Evolutionary conservation across 2,329 filamentous ascomycete species (phyloP), one percentile per base, ranked within the genome.

Genomic region (Trichoderma koningii): DNA sequence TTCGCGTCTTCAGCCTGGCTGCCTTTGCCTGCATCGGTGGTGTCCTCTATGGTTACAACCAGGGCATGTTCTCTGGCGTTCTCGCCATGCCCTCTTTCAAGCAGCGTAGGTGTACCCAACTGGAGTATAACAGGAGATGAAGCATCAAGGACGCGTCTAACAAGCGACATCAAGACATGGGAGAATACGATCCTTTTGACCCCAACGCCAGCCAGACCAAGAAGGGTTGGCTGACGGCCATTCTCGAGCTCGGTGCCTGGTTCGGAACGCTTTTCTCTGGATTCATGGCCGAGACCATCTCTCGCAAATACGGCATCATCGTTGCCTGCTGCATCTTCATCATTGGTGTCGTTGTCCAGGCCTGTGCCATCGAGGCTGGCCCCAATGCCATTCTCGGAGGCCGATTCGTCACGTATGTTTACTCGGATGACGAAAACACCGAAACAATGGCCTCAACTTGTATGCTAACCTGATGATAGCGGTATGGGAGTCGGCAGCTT

Each of bases 181-280:
- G 82, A 56, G 79, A 80, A 41, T 85, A 85, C 68, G 79, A 80
- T 66, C 79, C 78, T 2, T 69, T 80, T 50, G 76, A 80, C 66
- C 71, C 75, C 42, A 77, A 72, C 17, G 77, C 78, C n/a, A 75
- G 82, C 66, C 79, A 82, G 70, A 82, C 82, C 5, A 81, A 83
- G 68, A 86, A 86, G 70, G 85, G 84, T 17, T 87, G 84, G 84
- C 73, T 87, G 5, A 86, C 84, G 0, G 81, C 89, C 2, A 91
- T 92, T 68, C 84, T 93, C 28, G 89, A 92, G 73, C 83, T 93
- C 2, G 90, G 90, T 60, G 90, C 89, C 50, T 93, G 89, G 89
- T 73, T 91, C n/a, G 90, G 90, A 44, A 85, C 88, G 0, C 76
- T 93, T 3, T 80, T 89, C 47, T 89, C 86, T 2, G 88, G 89